A percentile compares a stretch with the other conserved stretches of the same genome.
Evolutionary conservation across 208 protist genomes (phyloP).

Genomic region (Leishmania tropica): DNA sequence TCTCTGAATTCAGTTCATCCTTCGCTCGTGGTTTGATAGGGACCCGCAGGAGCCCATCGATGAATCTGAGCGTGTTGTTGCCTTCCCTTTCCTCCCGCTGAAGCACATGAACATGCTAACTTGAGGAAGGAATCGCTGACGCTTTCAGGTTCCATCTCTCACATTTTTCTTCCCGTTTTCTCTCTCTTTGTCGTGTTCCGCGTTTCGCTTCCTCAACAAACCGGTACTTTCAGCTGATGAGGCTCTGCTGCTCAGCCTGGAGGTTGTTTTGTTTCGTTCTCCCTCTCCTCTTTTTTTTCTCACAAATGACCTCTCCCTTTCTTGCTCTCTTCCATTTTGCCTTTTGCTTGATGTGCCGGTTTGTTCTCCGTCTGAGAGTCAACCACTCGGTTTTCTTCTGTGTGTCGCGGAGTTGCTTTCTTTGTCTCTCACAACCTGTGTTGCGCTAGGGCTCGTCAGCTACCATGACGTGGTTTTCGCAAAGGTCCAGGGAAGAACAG

Average conservation of each 20-base stretch:
- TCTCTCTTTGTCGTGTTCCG: not conserved
- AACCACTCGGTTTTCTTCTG: not conserved
- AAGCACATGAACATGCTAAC: not conserved
- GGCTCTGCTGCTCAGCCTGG: not conserved
- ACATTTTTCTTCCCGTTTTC: not conserved
- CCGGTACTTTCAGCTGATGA: constrained; percentile 4
- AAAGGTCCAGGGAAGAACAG: not conserved
- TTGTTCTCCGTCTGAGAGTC: not conserved
- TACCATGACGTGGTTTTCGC: not conserved
- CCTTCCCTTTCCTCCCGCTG: not conserved
- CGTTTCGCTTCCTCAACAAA: not conserved
- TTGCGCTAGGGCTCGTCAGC: not conserved
- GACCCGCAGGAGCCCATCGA: not conserved
- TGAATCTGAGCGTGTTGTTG: not conserved
- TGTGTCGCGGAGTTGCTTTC: not conserved
- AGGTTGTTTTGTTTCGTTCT: not conserved
- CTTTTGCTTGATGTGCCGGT: constrained; percentile 12
- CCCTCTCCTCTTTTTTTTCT: not conserved
- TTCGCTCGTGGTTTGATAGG: not conserved
- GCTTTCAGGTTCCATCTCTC: not conserved
- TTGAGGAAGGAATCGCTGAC: not conserved
- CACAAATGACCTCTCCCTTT: constrained; percentile 5
- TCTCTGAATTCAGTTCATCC: not conserved
- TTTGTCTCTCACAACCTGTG: not conserved
- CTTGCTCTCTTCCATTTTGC: constrained; percentile 2